Evolutionary conservation across 148 eudicot genomes (phyloP), one percentile per base, ranked within the genome.

Genomic region (Pharnaceum exiguum): DNA sequence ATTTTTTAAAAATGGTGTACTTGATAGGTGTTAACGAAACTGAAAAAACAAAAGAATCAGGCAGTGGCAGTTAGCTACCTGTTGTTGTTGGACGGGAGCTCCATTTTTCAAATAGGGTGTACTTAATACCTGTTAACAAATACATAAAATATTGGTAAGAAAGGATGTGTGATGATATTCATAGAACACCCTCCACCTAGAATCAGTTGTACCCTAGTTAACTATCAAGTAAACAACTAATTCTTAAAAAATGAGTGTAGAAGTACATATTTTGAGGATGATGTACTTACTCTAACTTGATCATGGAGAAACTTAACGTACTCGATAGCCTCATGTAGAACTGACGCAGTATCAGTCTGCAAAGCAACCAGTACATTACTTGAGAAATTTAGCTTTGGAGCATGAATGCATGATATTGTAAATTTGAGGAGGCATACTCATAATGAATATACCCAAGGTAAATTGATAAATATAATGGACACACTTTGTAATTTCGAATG

Each of bases 341-440:
- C 98, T 31, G 98, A 93, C 29, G 96, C 96, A 0, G 98, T 93
- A 71, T 93, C 96, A 9, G 98, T 93, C 98, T 93, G 83, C 51
- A 73, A 59, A 65, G 52, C n/a, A 48, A 43, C 23, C 10, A n/a
- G n/a, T n/a, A n/a, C n/a, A n/a, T n/a, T n/a, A n/a, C n/a, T n/a
- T n/a, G n/a, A n/a, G n/a, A n/a, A n/a, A n/a, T n/a, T n/a, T n/a
- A n/a, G n/a, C n/a, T n/a, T n/a, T n/a, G n/a, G n/a, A n/a, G n/a
- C n/a, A n/a, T n/a, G n/a, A n/a, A n/a, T n/a, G n/a, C n/a, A n/a
- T n/a, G n/a, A n/a, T n/a, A n/a, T n/a, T n/a, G n/a, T n/a, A n/a
- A n/a, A n/a, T n/a, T n/a, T n/a, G n/a, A n/a, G n/a, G n/a, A n/a
- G n/a, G n/a, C n/a, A n/a, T n/a, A n/a, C n/a, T n/a, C n/a, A n/a